A percentile compares a stretch with the other conserved stretches of the same genome.
These are phyloP conservation scores for Mesembryanthemum crystallinum DNA, from an alignment of 148 eudicot genomes.

Conservation along the genomic window DNA sequence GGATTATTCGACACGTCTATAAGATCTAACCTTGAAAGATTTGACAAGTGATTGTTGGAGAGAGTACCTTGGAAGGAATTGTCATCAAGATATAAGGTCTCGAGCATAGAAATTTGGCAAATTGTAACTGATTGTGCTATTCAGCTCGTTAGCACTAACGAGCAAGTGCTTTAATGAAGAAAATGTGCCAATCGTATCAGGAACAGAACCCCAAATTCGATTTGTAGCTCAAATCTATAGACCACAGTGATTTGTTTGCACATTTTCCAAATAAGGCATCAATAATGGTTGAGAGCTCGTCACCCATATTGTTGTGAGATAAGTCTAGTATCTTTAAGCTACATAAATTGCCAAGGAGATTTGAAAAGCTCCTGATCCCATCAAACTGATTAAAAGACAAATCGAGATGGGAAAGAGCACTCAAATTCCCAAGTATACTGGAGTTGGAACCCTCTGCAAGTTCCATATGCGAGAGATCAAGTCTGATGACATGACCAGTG, in stretches of 20 bases:
- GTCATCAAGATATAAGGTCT: not conserved
- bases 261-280: constrained; percentile 14
- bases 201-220: constrained; percentile 28
- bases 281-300: constrained; percentile 4
- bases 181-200: constrained; percentile 23
- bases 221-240: constrained; percentile 8
- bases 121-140: constrained; percentile 20
- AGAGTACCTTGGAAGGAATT: constrained; percentile 32
- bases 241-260: constrained; percentile 6
- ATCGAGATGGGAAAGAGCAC: constrained; percentile 23
- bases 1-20: constrained; percentile 28
- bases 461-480: not conserved
- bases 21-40: constrained; percentile 18
- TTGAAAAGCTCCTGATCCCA: too few species aligned
- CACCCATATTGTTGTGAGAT: too few species aligned
- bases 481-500: not conserved
- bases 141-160: constrained; percentile 12
- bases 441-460: too few species aligned
- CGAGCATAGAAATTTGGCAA: constrained; percentile 29
- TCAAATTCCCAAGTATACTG: too few species aligned
- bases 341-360: too few species aligned
- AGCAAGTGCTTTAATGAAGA: constrained; percentile 15
- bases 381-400: constrained; percentile 7
- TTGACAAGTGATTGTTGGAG: constrained; percentile 20
- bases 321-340: too few species aligned